Conservation (phyloP, 1,284 basidiomycete genomes). For the Tranzscheliella williamsii region DNA sequence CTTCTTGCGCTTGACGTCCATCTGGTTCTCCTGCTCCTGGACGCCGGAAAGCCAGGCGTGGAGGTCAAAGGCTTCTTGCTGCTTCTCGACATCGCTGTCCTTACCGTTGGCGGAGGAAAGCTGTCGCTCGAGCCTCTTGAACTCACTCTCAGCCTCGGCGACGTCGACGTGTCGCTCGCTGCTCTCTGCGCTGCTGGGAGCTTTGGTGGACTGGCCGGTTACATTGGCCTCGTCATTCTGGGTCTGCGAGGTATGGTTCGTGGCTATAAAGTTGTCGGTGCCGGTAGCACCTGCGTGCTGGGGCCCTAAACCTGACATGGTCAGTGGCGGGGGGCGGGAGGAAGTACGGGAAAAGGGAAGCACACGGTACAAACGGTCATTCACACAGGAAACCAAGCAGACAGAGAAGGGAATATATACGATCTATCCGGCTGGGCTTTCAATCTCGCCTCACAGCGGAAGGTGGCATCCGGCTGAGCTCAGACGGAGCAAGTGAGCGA, state of each 20-base stretch:
- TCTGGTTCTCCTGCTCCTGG: slow-evolving; percentile 18
- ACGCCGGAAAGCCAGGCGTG: slow-evolving; percentile 24
- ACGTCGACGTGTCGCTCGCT: slow-evolving; percentile 26
- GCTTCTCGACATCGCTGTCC: slow-evolving; percentile 23
- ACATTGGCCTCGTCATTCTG: slow-evolving; percentile 3
- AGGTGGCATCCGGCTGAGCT: no score
- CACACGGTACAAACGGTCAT: no score
- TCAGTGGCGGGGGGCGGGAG: no score
- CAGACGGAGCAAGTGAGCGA: no score
- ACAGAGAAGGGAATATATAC: no score
- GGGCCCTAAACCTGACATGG: neutral
- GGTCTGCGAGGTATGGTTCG: slow-evolving; percentile 4
- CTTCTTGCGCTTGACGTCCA: slow-evolving; percentile 35
- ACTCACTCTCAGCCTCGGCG: slow-evolving; percentile 22
- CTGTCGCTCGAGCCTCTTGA: slow-evolving; percentile 26
- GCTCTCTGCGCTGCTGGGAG: slow-evolving; percentile 7
- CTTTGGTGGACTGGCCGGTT: slow-evolving; percentile 8
- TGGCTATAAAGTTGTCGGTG: slow-evolving; percentile 24
- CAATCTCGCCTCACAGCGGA: no score
- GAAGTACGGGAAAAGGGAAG: no score
- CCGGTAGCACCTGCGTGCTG: slow-evolving; percentile 6
- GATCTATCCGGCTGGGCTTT: no score
- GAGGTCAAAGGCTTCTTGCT: slow-evolving; percentile 15
- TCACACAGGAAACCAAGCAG: no score
- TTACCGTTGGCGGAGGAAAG: slow-evolving; percentile 14